Base-by-base conservation (phyloP, 768 basidiomycete species). In the Lentinula aciculospora region DNA sequence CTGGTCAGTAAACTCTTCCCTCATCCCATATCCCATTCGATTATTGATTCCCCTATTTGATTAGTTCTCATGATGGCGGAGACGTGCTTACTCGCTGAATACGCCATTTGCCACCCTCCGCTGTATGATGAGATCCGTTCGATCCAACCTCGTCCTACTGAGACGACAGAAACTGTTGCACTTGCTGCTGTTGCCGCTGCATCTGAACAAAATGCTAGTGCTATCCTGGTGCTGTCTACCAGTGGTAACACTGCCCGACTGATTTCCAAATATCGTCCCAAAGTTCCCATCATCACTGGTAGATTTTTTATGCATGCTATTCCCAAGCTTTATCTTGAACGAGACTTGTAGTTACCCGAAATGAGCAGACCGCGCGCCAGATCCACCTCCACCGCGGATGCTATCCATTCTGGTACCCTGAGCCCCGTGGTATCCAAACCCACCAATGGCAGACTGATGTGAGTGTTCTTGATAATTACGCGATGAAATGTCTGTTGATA, bases 11-110 rank as follows among this genome's bases (percentile, higher is more conserved):
- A 27, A 42, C 25, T 36, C 12, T 5, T 44, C 45, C n/a, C 12
- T 25, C 10, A 5, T n/a, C 7, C 13, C 32, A 21, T 56, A 9
- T 4, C 4, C 9, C 25, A 28, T 9, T n/a, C 7, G 17, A 21
- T 50, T 42, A 25, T 13, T 23, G 6, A 39, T 6, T 3, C 1
- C 15, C 3, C 29, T n/a, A 10, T 36, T 55, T 13, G 21, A 56
- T 25, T 63, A 92, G 95, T 99, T 63, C 82, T 94, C 65, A 96
- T 98, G 96, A 99, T 99, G 97, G 97, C 96, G 53, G 97, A 99
- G 80, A 98, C 95, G 3, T 98, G 96, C 71, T 81, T 94, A 67
- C 88, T 99, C 62, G 96, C 97, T 58, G 97, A 99, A 75, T 83
- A 89, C 47, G 89, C 96, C 32, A 92, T 96, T 72, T 94, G 92